Conservation (phyloP, 352 stramenopile genomes). For the Globisporangium recalcitrans region DNA sequence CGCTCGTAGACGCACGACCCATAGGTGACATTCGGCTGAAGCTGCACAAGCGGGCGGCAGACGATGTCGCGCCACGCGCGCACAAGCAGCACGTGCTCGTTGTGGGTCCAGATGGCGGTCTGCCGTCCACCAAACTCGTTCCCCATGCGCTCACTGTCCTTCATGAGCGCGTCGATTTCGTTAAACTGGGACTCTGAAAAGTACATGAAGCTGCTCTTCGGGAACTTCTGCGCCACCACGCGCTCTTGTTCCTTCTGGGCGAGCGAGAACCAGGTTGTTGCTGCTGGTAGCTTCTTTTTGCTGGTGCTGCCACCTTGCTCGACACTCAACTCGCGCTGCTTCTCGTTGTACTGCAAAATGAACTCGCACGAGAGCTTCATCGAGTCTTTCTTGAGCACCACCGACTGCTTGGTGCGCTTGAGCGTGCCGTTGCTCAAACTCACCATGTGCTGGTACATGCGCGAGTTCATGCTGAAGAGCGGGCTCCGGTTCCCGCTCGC, state of each 20-base stretch:
- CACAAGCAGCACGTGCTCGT: slow-evolving; percentile 11
- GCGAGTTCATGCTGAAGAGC: slow-evolving; percentile 13
- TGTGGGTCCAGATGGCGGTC: slow-evolving; percentile 4
- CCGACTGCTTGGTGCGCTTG: slow-evolving; percentile 13
- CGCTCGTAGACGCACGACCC: slow-evolving; percentile 12
- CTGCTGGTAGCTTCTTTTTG: not conserved
- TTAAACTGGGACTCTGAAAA: slow-evolving; percentile 8
- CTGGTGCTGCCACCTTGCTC: not conserved
- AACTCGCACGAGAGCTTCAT: slow-evolving; percentile 15
- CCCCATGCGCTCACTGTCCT: not conserved
- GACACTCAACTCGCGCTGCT: not conserved
- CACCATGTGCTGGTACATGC: slow-evolving; percentile 11
- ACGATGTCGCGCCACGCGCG: slow-evolving; percentile 13
- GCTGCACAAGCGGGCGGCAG: not conserved
- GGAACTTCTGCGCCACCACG: slow-evolving; percentile 5
- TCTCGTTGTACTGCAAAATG: slow-evolving; percentile 6
- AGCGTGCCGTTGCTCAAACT: slow-evolving; percentile 1
- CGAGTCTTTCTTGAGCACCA: slow-evolving; percentile 14
- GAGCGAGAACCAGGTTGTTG: slow-evolving; percentile 8
- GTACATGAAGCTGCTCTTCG: slow-evolving; percentile 16
- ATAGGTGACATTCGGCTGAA: not conserved
- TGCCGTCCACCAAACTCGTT: not conserved
- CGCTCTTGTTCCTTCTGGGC: slow-evolving; percentile 8
- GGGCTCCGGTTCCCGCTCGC: not conserved
- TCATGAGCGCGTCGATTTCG: slow-evolving; percentile 3